Percentiles rank a stretch among this genome's conserved stretches.
Evolutionary conservation across 176 grass and related monocot species (phyloP).

Genomic region (Carex kokanica): DNA sequence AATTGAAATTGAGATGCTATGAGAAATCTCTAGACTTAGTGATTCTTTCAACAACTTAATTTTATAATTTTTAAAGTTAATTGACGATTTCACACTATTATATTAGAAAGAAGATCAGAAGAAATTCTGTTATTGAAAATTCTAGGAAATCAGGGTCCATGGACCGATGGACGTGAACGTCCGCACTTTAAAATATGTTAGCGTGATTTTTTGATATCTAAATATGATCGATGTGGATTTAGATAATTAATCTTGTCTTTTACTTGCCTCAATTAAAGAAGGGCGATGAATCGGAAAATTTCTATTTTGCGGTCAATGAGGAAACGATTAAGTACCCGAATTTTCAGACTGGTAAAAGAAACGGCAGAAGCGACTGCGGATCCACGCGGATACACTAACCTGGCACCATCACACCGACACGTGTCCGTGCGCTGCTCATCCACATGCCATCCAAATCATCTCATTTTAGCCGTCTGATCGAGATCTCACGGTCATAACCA

Average conservation of each 20-base stretch:
- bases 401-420: constrained; percentile 1
- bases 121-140: not conserved
- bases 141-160: not conserved
- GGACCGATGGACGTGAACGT: too few relatives aligned
- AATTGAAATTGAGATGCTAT: too few relatives aligned
- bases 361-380: not conserved
- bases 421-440: not conserved
- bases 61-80: too few relatives aligned
- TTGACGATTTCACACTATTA: too few relatives aligned
- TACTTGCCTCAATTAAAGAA: not conserved
- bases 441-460: not conserved
- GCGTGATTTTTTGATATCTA: not conserved
- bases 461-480: not conserved
- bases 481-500: not conserved
- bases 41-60: too few relatives aligned
- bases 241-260: not conserved
- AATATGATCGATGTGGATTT: not conserved
- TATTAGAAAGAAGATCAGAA: too few relatives aligned
- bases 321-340: not conserved
- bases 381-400: not conserved
- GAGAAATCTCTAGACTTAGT: too few relatives aligned
- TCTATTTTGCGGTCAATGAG: not conserved
- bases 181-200: not conserved
- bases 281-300: not conserved
- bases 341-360: not conserved